A percentile compares a stretch with the other conserved stretches of the same genome.
Conservation (phyloP, 495 filamentous ascomycete genomes). For the Collariella sp. region DNA sequence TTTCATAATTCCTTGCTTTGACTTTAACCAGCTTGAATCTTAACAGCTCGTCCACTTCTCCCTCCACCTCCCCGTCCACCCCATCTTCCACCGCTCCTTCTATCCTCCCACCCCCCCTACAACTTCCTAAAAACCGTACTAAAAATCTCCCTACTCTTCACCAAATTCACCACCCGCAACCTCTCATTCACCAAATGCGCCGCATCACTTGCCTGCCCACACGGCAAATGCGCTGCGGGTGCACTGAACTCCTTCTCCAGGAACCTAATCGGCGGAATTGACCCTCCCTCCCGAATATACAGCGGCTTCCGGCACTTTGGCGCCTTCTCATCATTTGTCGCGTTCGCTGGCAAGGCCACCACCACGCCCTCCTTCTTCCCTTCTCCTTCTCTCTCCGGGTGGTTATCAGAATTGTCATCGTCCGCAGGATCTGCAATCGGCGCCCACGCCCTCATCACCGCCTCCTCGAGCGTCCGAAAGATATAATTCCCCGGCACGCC, state of each 20-base stretch:
- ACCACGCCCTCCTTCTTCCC: not conserved
- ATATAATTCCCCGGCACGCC: slow-evolving; percentile 86
- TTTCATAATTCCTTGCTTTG: no score
- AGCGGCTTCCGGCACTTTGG: slow-evolving; percentile 50
- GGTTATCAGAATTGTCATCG: no score
- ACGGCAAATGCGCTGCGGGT: slow-evolving; percentile 86
- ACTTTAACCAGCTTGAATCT: no score
- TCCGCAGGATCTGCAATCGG: not conserved
- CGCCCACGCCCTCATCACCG: slow-evolving; percentile 73
- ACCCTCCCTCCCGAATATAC: slow-evolving; percentile 93
- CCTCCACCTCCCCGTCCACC: no score
- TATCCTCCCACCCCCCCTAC: slow-evolving; percentile 4
- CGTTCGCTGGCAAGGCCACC: slow-evolving; percentile 9
- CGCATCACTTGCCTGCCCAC: slow-evolving; percentile 87
- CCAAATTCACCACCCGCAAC: slow-evolving; percentile 74
- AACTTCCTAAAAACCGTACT: slow-evolving; percentile 62
- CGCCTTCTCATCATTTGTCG: slow-evolving; percentile 9
- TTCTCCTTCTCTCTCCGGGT: no score
- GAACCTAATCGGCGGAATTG: slow-evolving; percentile 87
- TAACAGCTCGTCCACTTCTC: no score
- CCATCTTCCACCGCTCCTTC: not conserved
- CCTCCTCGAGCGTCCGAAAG: slow-evolving; percentile 79
- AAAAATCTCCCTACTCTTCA: slow-evolving; percentile 88
- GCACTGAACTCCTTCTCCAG: slow-evolving; percentile 91
- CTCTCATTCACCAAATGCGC: slow-evolving; percentile 95